Evolutionary conservation across 169 alveolate species (phyloP).

Genomic region (Plasmodium adleri): DNA sequence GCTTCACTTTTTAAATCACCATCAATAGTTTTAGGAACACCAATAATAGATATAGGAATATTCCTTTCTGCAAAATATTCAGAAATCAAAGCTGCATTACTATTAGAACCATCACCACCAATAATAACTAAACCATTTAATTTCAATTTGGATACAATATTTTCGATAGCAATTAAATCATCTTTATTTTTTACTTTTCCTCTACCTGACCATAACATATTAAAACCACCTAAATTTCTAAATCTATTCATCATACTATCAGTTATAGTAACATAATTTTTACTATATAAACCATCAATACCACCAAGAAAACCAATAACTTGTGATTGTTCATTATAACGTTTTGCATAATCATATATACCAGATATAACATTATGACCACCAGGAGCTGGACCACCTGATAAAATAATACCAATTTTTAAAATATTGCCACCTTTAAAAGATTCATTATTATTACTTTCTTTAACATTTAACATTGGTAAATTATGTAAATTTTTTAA

Average conservation of each 20-base stretch:
- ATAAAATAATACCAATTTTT: constrained; percentile 95
- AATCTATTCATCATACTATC: constrained; percentile 94
- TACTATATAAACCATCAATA: constrained; percentile 94
- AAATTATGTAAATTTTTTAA: constrained; percentile 70
- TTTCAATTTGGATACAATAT: constrained; percentile 90
- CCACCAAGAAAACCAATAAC: constrained; percentile 96
- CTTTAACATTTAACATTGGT: constrained; percentile 77
- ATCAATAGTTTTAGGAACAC: constrained; percentile 99
- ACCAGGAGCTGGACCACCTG: constrained; percentile 99
- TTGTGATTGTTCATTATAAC: constrained; percentile 91
- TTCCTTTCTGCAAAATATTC: constrained; percentile 91
- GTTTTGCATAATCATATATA: constrained; percentile 93
- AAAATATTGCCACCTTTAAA: constrained; percentile 78
- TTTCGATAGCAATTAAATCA: constrained; percentile 91
- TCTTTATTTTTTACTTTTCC: constrained; percentile 96
- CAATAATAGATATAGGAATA: constrained; percentile 90
- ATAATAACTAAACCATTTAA: constrained; percentile 97
- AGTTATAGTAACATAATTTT: constrained; percentile 93
- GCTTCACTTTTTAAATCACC: constrained; percentile 97
- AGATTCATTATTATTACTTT: constrained; percentile 62
- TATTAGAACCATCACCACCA: constrained; percentile 99
- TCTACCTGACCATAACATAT: constrained; percentile 98
- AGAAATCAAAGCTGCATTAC: constrained; percentile 98
- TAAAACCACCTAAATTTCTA: constrained; percentile 98
- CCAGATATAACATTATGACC: constrained; percentile 99